Conservation (phyloP, 257 asterid genomes). For the Solanum virginianum region DNA sequence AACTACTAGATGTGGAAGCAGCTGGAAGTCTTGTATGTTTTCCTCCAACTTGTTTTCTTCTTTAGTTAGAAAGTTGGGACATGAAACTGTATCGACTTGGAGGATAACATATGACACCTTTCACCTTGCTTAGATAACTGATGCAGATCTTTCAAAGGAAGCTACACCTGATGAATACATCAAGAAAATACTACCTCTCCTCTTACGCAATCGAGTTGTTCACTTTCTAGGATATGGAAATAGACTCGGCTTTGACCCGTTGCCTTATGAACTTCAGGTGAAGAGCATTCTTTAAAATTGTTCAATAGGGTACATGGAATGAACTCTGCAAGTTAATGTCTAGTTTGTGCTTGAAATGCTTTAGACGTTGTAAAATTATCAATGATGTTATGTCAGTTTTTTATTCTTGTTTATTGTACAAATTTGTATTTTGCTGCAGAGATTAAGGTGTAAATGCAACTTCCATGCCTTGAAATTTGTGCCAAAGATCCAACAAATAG, state of each 20-base stretch:
- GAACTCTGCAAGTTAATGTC: not conserved
- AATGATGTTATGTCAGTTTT: not conserved
- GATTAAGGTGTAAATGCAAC: conserved; percentile 88
- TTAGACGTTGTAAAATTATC: not conserved
- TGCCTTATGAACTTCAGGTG: conserved; percentile 79
- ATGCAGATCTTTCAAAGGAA: conserved; percentile 83
- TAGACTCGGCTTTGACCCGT: conserved; percentile 74
- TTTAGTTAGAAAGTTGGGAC: not conserved
- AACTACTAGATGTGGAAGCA: conserved; percentile 54
- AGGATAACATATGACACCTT: not conserved
- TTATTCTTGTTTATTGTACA: not conserved
- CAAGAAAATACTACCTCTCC: conserved; percentile 46
- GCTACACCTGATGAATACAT: conserved; percentile 75
- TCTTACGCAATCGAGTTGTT: conserved; percentile 53
- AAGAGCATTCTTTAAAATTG: not conserved
- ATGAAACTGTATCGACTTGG: not conserved
- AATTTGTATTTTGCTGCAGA: conserved; percentile 31
- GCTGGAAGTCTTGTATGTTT: conserved; percentile 67
- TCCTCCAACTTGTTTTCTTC: conserved; percentile 5
- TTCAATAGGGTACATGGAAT: not conserved
- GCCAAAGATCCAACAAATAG: conserved; percentile 56
- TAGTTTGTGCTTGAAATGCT: not conserved
- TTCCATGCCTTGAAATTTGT: conserved; percentile 79
- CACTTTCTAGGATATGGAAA: conserved; percentile 96
- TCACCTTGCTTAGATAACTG: conserved; percentile 55